Percentiles rank a stretch among this genome's conserved stretches.
phyloP scores from a whole-genome alignment of 495 filamentous ascomycete genomes.

The Lasiosphaeriaceae sp. region DNA sequence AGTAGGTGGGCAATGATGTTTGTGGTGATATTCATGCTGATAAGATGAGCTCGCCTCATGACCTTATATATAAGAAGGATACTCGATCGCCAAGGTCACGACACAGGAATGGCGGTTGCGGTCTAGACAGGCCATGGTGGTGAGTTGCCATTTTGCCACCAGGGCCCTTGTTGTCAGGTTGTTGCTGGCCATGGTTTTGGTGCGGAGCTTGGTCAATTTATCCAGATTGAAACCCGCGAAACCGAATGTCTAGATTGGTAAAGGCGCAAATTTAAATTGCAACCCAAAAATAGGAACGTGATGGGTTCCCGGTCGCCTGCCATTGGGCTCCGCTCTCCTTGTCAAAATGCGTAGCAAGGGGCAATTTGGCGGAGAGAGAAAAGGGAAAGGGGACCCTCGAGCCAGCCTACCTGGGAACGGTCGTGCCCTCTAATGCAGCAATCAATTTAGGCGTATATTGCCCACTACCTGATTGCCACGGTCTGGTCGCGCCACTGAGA shows the following conservation, averaged over 20 bases:
- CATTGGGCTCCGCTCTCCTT: conserved; percentile 6
- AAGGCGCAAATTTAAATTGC: conserved; percentile 9
- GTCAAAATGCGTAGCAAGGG: neutral
- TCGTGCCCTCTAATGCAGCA: neutral
- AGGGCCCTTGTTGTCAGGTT: conserved; percentile 1
- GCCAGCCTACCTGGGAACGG: neutral
- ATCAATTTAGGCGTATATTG: conserved; percentile 7
- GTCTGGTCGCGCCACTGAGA: neutral
- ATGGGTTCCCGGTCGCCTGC: conserved; percentile 4
- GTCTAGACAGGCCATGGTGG: conserved; percentile 2
- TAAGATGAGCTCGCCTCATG: neutral
- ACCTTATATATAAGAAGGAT: neutral
- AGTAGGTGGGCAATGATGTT: neutral
- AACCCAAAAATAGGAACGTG: conserved; percentile 19
- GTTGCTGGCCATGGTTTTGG: conserved; percentile 13
- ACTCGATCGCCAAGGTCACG: too few relatives aligned
- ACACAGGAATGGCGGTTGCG: neutral
- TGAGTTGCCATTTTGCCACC: conserved; percentile 5
- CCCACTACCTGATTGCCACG: neutral
- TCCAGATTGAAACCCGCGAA: conserved; percentile 31
- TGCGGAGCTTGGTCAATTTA: conserved; percentile 29
- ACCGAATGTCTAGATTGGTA: conserved; percentile 37
- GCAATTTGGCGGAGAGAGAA: too few relatives aligned
- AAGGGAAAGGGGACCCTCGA: neutral
- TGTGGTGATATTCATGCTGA: neutral